phyloP scores from a whole-genome alignment of 192 early-diverging fungal genomes.

The Glomus cerebriforme region DNA sequence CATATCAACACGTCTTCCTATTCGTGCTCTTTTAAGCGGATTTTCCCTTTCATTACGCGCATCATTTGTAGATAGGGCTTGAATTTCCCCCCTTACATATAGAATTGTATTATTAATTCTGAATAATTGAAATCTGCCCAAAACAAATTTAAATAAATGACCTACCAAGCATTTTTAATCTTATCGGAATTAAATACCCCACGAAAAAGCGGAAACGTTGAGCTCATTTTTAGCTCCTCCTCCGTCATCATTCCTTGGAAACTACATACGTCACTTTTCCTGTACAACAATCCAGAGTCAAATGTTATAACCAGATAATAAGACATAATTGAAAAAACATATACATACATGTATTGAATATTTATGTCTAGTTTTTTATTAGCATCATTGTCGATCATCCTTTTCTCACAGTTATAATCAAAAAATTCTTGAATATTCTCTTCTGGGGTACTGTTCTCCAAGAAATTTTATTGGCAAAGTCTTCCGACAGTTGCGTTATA shows the following conservation, averaged over 20 bases:
- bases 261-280: too few relatives aligned
- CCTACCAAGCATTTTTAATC: too few relatives aligned
- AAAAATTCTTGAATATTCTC: slow-evolving; percentile 18
- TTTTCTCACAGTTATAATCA: slow-evolving; percentile 14
- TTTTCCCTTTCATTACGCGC: slow-evolving; percentile 5
- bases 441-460: slow-evolving; percentile 23
- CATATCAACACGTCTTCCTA: slow-evolving; percentile 10
- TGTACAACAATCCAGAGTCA: too few relatives aligned
- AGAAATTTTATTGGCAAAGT: slow-evolving; percentile 11
- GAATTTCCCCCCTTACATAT: slow-evolving; percentile 19
- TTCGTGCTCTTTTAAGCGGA: slow-evolving; percentile 6
- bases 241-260: too few relatives aligned
- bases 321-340: too few relatives aligned
- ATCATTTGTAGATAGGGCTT: not conserved
- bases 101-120: too few relatives aligned
- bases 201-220: too few relatives aligned
- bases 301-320: too few relatives aligned
- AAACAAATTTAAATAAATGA: too few relatives aligned
- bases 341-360: slow-evolving; percentile 26
- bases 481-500: slow-evolving; percentile 22
- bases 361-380: slow-evolving; percentile 19
- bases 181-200: too few relatives aligned
- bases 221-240: too few relatives aligned
- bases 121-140: not conserved
- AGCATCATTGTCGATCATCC: not conserved